Conservation (phyloP, 306 rosid species). For the Medicago ruthenica region DNA sequence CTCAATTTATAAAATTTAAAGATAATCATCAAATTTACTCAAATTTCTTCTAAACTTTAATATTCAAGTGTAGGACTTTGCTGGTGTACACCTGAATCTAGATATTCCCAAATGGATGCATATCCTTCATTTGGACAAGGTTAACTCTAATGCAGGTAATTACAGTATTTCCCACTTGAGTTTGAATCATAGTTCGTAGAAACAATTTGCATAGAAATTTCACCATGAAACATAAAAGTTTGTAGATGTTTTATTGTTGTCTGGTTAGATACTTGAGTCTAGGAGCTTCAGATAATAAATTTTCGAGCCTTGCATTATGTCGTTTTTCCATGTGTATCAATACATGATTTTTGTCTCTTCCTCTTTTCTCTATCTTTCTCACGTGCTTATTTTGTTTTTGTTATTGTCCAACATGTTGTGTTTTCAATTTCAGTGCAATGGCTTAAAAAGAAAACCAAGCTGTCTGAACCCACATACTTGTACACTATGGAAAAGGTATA, state of each 20-base stretch:
- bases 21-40: constrained; percentile 1
- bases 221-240: constrained; percentile 16
- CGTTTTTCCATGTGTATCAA: constrained; percentile 8
- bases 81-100: constrained; percentile 84
- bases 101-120: constrained; percentile 92
- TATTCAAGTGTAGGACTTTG: constrained; percentile 70
- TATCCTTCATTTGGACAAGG: constrained; percentile 83
- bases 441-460: constrained; percentile 80
- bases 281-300: not conserved
- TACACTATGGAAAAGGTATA: constrained; percentile 96
- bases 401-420: constrained; percentile 36
- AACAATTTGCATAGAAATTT: not conserved
- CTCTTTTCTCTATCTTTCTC: not conserved
- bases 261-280: not conserved
- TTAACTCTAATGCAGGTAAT: constrained; percentile 79
- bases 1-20: not conserved
- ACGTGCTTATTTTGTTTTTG: constrained; percentile 21
- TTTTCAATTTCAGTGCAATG: constrained; percentile 78
- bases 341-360: not conserved
- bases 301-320: constrained; percentile 4
- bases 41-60: constrained; percentile 42
- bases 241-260: constrained; percentile 10
- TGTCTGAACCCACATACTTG: constrained; percentile 86
- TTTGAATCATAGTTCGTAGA: constrained; percentile 15
- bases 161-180: constrained; percentile 21